Evolutionary conservation across 2,329 filamentous ascomycete species (phyloP).

Genomic region (Hymenoscyphus scutula): DNA sequence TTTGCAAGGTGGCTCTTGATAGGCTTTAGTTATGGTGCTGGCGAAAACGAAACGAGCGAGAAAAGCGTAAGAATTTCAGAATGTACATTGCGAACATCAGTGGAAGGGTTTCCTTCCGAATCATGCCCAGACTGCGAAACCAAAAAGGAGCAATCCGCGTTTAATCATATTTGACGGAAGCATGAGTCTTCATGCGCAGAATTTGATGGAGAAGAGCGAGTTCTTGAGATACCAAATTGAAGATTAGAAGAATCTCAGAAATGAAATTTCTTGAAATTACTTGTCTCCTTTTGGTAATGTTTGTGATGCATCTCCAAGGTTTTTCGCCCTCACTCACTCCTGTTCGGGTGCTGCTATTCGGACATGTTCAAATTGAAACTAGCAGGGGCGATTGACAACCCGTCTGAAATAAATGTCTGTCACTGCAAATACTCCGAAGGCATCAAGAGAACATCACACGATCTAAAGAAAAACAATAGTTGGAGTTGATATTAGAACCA

Average conservation of each 20-base stretch:
- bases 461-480: too few species aligned
- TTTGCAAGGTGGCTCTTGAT: slow-evolving; percentile 4
- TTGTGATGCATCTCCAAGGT: too few species aligned
- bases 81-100: neutral
- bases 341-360: too few species aligned
- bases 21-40: neutral
- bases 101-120: neutral
- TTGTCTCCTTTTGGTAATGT: too few species aligned
- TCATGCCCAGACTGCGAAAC: neutral
- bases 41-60: neutral
- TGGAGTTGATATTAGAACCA: too few species aligned
- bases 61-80: slow-evolving; percentile 4
- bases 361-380: too few species aligned
- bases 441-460: too few species aligned
- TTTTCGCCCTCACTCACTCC: too few species aligned
- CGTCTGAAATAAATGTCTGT: too few species aligned
- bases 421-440: too few species aligned
- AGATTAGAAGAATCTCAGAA: slow-evolving; percentile 8
- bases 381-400: too few species aligned
- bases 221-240: slow-evolving; percentile 7
- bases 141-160: neutral
- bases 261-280: too few species aligned
- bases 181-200: neutral
- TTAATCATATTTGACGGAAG: neutral
- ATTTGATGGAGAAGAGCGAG: slow-evolving; percentile 2